phyloP scores from a whole-genome alignment of 352 stramenopile species.

The Phytopythium kandeliae region DNA sequence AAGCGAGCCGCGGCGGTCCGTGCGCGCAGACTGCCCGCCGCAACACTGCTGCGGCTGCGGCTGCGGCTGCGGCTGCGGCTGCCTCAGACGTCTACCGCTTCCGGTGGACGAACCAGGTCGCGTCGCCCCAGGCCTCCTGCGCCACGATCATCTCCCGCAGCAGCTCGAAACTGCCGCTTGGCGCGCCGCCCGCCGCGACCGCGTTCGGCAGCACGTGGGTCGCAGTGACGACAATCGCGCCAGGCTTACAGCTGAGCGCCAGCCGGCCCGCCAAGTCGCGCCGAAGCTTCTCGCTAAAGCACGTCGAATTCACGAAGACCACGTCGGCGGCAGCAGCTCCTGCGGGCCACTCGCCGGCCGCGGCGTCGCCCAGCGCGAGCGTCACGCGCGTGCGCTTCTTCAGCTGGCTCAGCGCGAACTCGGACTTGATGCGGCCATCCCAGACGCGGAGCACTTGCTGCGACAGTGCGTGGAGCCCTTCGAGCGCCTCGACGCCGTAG shows the following conservation, averaged over 20 bases:
- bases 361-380: constrained; percentile 68
- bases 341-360: constrained; percentile 61
- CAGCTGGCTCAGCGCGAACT: constrained; percentile 33
- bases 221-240: constrained; percentile 53
- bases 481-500: constrained; percentile 87
- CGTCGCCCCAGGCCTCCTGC: constrained; percentile 53
- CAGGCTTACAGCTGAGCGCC: constrained; percentile 36
- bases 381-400: constrained; percentile 68
- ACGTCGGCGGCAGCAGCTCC: constrained; percentile 39
- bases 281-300: constrained; percentile 73
- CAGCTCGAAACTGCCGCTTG: constrained; percentile 31
- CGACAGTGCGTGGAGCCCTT: constrained; percentile 58
- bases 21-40: too few relatives aligned
- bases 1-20: too few relatives aligned
- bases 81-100: too few relatives aligned
- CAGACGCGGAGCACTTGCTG: constrained; percentile 45
- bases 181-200: constrained; percentile 5
- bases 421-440: constrained; percentile 47
- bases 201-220: constrained; percentile 36
- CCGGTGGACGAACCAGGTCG: constrained; percentile 3
- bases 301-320: constrained; percentile 90
- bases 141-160: constrained; percentile 35
- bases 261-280: constrained; percentile 41
- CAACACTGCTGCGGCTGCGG: too few relatives aligned
- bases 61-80: too few relatives aligned